These are phyloP conservation scores for Globisporangium irregulare DNA, from an alignment of 352 stramenopile genomes.

Conservation along the genomic window DNA sequence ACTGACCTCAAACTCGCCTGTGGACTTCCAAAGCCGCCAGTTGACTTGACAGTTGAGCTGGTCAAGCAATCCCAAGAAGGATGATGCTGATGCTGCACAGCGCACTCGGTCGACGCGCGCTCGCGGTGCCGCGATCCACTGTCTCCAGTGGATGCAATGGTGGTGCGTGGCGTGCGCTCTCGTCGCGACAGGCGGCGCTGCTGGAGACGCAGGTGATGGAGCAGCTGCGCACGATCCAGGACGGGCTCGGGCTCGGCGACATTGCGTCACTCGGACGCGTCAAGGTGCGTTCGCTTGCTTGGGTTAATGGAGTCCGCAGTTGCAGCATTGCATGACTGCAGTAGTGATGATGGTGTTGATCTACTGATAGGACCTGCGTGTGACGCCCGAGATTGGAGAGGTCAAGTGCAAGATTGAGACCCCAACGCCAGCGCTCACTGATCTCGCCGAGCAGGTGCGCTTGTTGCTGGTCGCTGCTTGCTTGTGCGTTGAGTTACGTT, in stretches of 20 bases:
- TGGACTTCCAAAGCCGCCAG: background rate
- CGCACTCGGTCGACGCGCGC: conserved; percentile 22
- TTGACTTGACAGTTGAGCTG: background rate
- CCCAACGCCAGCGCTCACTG: conserved; percentile 62
- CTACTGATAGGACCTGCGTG: conserved; percentile 43
- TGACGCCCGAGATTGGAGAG: conserved; percentile 35
- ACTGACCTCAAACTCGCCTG: background rate
- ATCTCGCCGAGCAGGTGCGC: conserved; percentile 62
- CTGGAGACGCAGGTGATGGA: conserved; percentile 79
- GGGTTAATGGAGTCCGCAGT: background rate
- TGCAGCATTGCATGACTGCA: background rate
- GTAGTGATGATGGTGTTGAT: background rate
- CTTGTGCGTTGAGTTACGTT: background rate
- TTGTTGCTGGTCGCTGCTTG: background rate
- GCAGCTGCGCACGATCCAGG: conserved; percentile 57
- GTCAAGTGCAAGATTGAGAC: conserved; percentile 76
- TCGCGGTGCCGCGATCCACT: background rate
- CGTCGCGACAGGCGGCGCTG: conserved; percentile 58
- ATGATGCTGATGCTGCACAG: conserved; percentile 19
- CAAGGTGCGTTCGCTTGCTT: conserved; percentile 42
- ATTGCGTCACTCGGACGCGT: conserved; percentile 76
- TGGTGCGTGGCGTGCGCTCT: conserved; percentile 36
- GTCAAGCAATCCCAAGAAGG: conserved; percentile 1
- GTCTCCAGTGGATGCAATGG: background rate
- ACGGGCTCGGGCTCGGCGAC: conserved; percentile 70